Evolutionary conservation across 306 rosid genomes (phyloP).

Genomic region (Trifolium repens): DNA sequence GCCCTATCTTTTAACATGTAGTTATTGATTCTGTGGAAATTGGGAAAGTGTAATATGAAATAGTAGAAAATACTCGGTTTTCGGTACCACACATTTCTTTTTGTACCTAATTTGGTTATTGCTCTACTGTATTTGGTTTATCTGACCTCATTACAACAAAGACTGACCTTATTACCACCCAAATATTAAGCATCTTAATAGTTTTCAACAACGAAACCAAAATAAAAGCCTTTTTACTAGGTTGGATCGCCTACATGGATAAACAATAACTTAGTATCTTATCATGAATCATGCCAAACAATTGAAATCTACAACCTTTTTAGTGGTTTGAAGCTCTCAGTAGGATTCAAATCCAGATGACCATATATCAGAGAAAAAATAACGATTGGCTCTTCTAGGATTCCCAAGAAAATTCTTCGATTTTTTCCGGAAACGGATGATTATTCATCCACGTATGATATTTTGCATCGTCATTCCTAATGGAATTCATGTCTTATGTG

Average conservation of each 20-base stretch:
- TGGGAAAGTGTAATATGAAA: not conserved
- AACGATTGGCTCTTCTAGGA: no score
- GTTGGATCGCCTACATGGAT: not conserved
- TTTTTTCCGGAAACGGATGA: no score
- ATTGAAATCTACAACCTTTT: not conserved
- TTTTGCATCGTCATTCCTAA: no score
- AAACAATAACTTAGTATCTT: not conserved
- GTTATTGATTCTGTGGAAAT: slow-evolving; percentile 8
- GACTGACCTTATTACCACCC: not conserved
- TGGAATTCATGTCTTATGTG: not conserved
- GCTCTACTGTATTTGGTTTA: slow-evolving; percentile 12
- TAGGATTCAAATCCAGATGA: no score
- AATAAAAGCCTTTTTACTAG: not conserved
- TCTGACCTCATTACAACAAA: slow-evolving; percentile 9
- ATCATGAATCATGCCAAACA: not conserved
- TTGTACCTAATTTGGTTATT: not conserved
- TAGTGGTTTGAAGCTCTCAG: not conserved
- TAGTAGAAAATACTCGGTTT: not conserved
- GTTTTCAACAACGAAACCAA: not conserved
- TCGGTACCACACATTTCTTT: not conserved
- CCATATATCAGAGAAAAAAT: no score
- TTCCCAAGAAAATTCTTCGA: no score
- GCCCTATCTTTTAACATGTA: not conserved
- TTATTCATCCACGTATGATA: no score
- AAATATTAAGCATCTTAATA: not conserved